phyloP scores from a whole-genome alignment of 2,329 filamentous ascomycete genomes.

The Neofusicoccum ribis region DNA sequence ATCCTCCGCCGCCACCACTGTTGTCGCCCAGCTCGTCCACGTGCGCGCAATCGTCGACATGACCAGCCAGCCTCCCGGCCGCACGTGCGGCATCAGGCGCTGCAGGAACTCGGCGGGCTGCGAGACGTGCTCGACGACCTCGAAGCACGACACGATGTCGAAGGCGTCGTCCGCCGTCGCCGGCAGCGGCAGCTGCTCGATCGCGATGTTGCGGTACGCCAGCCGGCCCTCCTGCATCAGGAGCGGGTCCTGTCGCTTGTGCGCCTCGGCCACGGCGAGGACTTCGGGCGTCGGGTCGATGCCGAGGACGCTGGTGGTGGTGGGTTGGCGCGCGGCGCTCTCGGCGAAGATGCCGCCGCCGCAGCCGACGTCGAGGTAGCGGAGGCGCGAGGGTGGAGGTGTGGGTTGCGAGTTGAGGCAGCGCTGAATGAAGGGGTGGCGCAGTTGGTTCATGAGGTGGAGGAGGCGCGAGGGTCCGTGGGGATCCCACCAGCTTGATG shows the following conservation, averaged over 20 bases:
- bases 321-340: conserved; percentile 69
- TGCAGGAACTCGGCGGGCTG: conserved; percentile 73
- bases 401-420: conserved; percentile 57
- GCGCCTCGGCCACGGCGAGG: conserved; percentile 70
- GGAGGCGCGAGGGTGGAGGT: conserved; percentile 44
- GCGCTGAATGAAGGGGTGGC: conserved; percentile 82
- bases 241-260: conserved; percentile 72
- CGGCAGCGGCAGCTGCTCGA: conserved; percentile 64
- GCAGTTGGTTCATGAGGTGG: conserved; percentile 96
- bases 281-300: conserved; percentile 78
- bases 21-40: conserved; percentile 86
- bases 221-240: conserved; percentile 60
- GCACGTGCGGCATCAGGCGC: conserved; percentile 71
- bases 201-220: conserved; percentile 71
- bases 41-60: conserved; percentile 91
- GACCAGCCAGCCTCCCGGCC: conserved; percentile 89
- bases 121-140: conserved; percentile 92
- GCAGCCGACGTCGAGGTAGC: conserved; percentile 90
- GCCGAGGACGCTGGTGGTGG: conserved; percentile 66
- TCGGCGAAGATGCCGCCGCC: conserved; percentile 97
- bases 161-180: conserved; percentile 50
- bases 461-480: conserved; percentile 88
- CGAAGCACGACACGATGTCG: conserved; percentile 85
- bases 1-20: conserved; percentile 89
- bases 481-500: conserved; percentile 95